A percentile compares a stretch with the other conserved stretches of the same genome.
Conservation (phyloP, 2,329 filamentous ascomycete species). For the Coniochaeta sp. region DNA sequence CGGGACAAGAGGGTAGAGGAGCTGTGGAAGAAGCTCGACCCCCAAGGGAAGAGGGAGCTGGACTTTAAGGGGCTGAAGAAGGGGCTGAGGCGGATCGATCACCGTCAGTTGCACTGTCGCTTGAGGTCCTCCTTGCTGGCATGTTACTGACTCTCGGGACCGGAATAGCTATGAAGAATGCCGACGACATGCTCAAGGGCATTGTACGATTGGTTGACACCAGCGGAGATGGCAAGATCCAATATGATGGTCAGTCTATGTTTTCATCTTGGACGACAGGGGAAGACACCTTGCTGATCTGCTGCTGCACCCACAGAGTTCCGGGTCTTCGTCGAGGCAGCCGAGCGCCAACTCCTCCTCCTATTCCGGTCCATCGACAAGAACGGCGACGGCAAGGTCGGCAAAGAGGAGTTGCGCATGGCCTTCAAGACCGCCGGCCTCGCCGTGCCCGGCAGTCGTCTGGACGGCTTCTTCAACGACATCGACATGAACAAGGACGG, state of each 20-base stretch:
- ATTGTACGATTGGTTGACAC: constrained; percentile 77
- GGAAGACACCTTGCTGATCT: not conserved
- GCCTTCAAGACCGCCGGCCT: constrained; percentile 78
- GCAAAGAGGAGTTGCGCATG: constrained; percentile 72
- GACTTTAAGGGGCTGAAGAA: constrained; percentile 79
- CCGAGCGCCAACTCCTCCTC: constrained; percentile 73
- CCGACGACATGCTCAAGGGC: constrained; percentile 73
- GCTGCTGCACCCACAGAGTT: constrained; percentile 58
- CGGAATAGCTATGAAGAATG: constrained; percentile 70
- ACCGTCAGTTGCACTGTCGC: constrained; percentile 52
- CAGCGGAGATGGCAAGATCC: constrained; percentile 81
- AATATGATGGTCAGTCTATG: constrained; percentile 76
- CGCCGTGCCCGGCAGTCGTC: constrained; percentile 65
- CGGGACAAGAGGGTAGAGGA: constrained; percentile 75
- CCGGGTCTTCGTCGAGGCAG: constrained; percentile 75
- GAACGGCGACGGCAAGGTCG: constrained; percentile 77
- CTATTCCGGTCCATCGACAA: constrained; percentile 85
- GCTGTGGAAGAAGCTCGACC: constrained; percentile 79
- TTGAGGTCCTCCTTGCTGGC: constrained; percentile 7
- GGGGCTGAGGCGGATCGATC: constrained; percentile 82
- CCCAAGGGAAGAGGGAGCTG: constrained; percentile 67
- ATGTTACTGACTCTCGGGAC: constrained; percentile 6
- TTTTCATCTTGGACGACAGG: no score
- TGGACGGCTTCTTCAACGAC: constrained; percentile 81
- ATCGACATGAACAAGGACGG: constrained; percentile 88